phyloP scores from a whole-genome alignment of 108 stramenopile genomes.

The Fistulifera solaris region DNA sequence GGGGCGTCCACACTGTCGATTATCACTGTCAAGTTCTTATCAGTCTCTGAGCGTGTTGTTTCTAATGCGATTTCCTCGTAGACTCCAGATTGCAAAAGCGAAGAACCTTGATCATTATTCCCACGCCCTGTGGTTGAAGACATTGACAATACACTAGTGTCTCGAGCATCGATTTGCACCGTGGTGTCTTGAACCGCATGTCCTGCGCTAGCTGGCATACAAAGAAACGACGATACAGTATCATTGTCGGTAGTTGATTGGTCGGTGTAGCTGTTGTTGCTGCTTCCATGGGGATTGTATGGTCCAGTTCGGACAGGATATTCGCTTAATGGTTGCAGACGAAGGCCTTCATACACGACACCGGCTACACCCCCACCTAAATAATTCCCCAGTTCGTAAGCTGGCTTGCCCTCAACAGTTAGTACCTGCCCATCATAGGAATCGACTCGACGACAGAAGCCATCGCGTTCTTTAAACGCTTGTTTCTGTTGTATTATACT shows the following conservation, averaged over 20 bases:
- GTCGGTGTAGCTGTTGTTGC: neutral
- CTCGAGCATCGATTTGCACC: neutral
- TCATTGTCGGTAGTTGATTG: neutral
- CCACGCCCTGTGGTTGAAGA: neutral
- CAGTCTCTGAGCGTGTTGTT: slow-evolving; percentile 20
- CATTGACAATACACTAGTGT: neutral
- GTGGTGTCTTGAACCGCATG: neutral
- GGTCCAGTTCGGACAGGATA: slow-evolving; percentile 60
- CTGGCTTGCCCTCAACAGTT: slow-evolving; percentile 50
- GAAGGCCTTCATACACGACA: slow-evolving; percentile 78
- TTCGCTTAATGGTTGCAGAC: slow-evolving; percentile 61
- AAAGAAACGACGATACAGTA: neutral
- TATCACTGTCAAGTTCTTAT: slow-evolving; percentile 31
- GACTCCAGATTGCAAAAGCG: too few species aligned
- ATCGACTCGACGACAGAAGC: slow-evolving; percentile 68
- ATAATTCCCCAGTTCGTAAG: slow-evolving; percentile 79
- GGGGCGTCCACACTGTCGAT: slow-evolving; percentile 70
- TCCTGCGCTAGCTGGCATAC: neutral
- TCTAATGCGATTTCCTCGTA: slow-evolving; percentile 39
- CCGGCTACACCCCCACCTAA: slow-evolving; percentile 82
- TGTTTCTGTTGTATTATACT: slow-evolving; percentile 28
- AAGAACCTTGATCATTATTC: neutral
- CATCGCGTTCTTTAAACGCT: slow-evolving; percentile 45
- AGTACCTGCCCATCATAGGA: slow-evolving; percentile 75
- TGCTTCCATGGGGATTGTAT: neutral